Conservation (phyloP, 108 stramenopile genomes). For the Pseudonitzschia delicatissima region DNA sequence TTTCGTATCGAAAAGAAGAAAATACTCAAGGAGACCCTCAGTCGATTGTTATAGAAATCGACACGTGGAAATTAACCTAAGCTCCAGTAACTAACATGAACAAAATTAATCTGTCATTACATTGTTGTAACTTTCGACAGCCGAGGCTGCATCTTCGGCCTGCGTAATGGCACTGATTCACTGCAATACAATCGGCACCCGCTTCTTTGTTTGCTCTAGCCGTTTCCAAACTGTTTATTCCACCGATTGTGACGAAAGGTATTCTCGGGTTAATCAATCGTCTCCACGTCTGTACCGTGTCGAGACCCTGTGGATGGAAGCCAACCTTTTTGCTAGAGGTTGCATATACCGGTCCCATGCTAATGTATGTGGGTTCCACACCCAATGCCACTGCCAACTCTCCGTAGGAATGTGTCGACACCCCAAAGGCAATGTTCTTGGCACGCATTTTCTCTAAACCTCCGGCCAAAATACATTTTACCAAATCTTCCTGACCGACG, state of each 20-base stretch:
- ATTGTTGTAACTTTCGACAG: slow-evolving; percentile 47
- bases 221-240: slow-evolving; percentile 62
- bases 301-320: slow-evolving; percentile 88
- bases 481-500: slow-evolving; percentile 92
- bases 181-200: slow-evolving; percentile 88
- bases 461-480: slow-evolving; percentile 48
- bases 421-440: slow-evolving; percentile 69
- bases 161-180: slow-evolving; percentile 86
- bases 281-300: slow-evolving; percentile 74
- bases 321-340: slow-evolving; percentile 83
- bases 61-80: neutral
- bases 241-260: slow-evolving; percentile 90
- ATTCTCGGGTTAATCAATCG: slow-evolving; percentile 63
- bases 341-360: slow-evolving; percentile 85
- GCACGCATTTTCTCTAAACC: slow-evolving; percentile 50
- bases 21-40: slow-evolving; percentile 58
- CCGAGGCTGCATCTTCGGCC: slow-evolving; percentile 50
- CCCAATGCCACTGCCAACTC: slow-evolving; percentile 86
- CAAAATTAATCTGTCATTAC: slow-evolving; percentile 44
- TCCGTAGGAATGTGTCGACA: slow-evolving; percentile 90
- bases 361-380: slow-evolving; percentile 84
- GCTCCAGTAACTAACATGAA: neutral
- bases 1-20: slow-evolving; percentile 88
- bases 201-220: slow-evolving; percentile 63
- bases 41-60: slow-evolving; percentile 31